Evolutionary conservation across 306 rosid species (phyloP), one percentile per base, ranked within the genome.

Genomic region (Ziziphus jujuba): DNA sequence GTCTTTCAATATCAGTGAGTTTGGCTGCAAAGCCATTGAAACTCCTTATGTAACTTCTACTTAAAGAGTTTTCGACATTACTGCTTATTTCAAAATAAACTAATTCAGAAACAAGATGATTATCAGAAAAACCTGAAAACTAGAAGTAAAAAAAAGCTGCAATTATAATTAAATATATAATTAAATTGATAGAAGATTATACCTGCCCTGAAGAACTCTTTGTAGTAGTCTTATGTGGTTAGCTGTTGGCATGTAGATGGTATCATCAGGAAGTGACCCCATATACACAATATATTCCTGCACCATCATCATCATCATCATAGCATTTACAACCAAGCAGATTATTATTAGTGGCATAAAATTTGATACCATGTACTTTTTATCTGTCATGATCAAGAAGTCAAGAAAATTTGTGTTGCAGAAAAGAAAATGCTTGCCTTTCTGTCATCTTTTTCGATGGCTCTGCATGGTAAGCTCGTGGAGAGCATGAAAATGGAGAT

Each of bases 1-100:
- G 65, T 40, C 54, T 56, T 56, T 75, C 74, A 31, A 2, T n/a
- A 5, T 66, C 71, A 10, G 77, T 70, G 0, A 75, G 70, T 33
- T 57, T 35, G 16, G 80, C 80, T 3, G 59, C 80, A 48, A 79
- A 79, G 15, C 83, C 83, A 56, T 64, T 79, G 62, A 79, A 79
- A 52, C 79, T 73, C 56, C 80, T 73, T 21, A 15, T 57, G 43
- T 79, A 79, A 24, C 84, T 79, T 47, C 70, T 58, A 33, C 54
- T 35, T 36, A 75, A 45, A 10, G 8, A 34, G 2, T 8, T 31
- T 22, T 43, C 54, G 13, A 35, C 34, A 15, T 62, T 20, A 56
- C 63, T 51, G n/a, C 15, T 21, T 14, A 49, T 7, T 2, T 15
- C 20, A n/a, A 44, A 44, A 14, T 44, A 44, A n/a, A 12, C 4